phyloP scores from a whole-genome alignment of 768 basidiomycete genomes.

The Pisolithus marmoratus region DNA sequence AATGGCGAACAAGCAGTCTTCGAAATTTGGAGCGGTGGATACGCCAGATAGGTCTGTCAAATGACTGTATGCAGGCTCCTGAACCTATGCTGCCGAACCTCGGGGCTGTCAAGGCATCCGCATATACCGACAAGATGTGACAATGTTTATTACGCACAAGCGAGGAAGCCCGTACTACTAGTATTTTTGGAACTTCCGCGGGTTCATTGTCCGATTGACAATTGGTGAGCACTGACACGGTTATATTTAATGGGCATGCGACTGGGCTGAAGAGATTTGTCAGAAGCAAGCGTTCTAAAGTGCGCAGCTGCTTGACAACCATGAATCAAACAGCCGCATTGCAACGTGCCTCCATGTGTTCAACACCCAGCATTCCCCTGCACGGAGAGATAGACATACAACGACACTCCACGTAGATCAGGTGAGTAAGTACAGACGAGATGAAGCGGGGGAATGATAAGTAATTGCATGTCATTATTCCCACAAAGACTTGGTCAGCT shows the following conservation, averaged over 20 bases:
- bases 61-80: conserved; percentile 23
- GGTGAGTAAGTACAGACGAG: neutral
- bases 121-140: conserved; percentile 25
- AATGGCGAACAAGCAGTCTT: too few species aligned
- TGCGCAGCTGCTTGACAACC: conserved; percentile 15
- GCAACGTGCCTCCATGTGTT: neutral
- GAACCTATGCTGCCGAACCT: conserved; percentile 29
- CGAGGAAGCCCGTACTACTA: conserved; percentile 28
- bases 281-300: conserved; percentile 20
- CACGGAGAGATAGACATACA: too few species aligned
- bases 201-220: conserved; percentile 9
- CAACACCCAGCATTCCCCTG: neutral
- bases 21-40: too few species aligned
- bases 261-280: conserved; percentile 26
- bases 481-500: conserved; percentile 47
- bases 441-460: neutral
- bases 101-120: conserved; percentile 25
- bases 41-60: neutral
- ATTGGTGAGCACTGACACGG: too few species aligned
- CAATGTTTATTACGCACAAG: conserved; percentile 28
- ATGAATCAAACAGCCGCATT: too few species aligned
- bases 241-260: conserved; percentile 6
- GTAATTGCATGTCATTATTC: neutral
- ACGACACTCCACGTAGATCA: too few species aligned
- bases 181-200: conserved; percentile 25